Evolutionary conservation across 2,329 filamentous ascomycete genomes (phyloP), one percentile per base, ranked within the genome.

Genomic region (Alternaria ethzedia): DNA sequence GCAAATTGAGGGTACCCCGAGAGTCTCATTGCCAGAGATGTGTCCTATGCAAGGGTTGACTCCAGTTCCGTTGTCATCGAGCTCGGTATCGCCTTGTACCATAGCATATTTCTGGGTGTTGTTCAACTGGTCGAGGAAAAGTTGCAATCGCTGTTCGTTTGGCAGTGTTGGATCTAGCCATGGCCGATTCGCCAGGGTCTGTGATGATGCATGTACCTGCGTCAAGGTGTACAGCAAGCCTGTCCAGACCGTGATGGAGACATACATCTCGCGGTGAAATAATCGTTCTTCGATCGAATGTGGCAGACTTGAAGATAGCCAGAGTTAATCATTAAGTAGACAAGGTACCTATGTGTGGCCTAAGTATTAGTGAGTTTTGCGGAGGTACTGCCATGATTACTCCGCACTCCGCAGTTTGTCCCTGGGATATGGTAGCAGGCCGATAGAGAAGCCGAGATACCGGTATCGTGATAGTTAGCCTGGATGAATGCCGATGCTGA

Each of bases 71-170:
- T 57, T 57, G 5, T 52, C 46, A 25, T 59, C 56, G 21, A 59
- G 41, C 49, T 46, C 57, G 46, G 47, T 54, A 26, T 54, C 49
- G 51, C 57, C 57, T 41, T 54, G 50, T 21, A 60, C 41, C 41
- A 60, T 55, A 20, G 49, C 57, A 23, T 45, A 47, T 54, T 60
- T 60, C 12, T 60, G 49, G n/a, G 57, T 60, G 25, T 26, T 46
- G 36, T 43, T 60, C 36, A 60, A 28, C 20, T 59, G 56, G 7
- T 25, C 45, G 28, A 57, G 36, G 25, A 57, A 57, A 12, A 49
- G 45, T 44, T 57, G 54, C 15, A 57, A 26, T 47, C 43, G 25
- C 8, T 57, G 43, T 9, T 57, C 54, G 11, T 12, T 49, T 4
- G 44, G 43, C 28, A 57, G 15, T 6, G 43, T 25, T 17, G 25